A percentile compares a stretch with the other conserved stretches of the same genome.
phyloP scores from a whole-genome alignment of 768 basidiomycete species.

The Collybiopsis luxurians region DNA sequence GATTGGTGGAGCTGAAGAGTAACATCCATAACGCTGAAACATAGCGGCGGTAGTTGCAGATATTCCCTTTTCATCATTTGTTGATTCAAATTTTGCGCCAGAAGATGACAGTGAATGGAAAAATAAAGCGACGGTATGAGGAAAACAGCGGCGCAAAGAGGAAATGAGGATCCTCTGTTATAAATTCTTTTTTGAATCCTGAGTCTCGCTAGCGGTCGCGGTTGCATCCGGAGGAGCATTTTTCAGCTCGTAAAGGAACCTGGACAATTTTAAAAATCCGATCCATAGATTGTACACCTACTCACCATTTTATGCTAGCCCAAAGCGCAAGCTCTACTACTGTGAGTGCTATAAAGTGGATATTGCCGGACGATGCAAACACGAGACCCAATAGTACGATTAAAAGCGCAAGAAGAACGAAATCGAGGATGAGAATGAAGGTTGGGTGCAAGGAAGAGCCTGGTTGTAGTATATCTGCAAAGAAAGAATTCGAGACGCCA shows the following conservation, averaged over 20 bases:
- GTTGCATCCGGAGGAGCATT: slow-evolving; percentile 23
- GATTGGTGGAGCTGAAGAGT: no score
- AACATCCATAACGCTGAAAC: no score
- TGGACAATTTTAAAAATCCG: slow-evolving; percentile 23
- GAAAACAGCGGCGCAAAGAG: no score
- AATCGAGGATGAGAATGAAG: slow-evolving; percentile 64
- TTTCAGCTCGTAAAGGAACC: slow-evolving; percentile 67
- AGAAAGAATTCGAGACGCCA: slow-evolving; percentile 34
- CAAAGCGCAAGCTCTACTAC: slow-evolving; percentile 66
- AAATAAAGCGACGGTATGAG: no score
- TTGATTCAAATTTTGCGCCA: no score
- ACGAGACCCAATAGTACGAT: slow-evolving; percentile 57
- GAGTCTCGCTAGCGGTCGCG: slow-evolving; percentile 12
- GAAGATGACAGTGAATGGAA: no score
- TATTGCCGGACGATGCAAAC: slow-evolving; percentile 58
- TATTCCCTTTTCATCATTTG: no score
- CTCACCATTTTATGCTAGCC: slow-evolving; percentile 81
- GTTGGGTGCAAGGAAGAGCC: slow-evolving; percentile 75
- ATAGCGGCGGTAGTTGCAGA: no score
- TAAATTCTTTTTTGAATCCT: slow-evolving; percentile 27
- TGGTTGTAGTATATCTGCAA: slow-evolving; percentile 62
- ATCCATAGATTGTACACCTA: neutral
- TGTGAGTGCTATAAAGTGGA: slow-evolving; percentile 67
- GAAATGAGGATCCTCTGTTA: no score
- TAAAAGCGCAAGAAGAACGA: slow-evolving; percentile 55